Evolutionary conservation across 2,329 filamentous ascomycete species (phyloP), one percentile per base, ranked within the genome.

Genomic region (Hysterium pulicare): DNA sequence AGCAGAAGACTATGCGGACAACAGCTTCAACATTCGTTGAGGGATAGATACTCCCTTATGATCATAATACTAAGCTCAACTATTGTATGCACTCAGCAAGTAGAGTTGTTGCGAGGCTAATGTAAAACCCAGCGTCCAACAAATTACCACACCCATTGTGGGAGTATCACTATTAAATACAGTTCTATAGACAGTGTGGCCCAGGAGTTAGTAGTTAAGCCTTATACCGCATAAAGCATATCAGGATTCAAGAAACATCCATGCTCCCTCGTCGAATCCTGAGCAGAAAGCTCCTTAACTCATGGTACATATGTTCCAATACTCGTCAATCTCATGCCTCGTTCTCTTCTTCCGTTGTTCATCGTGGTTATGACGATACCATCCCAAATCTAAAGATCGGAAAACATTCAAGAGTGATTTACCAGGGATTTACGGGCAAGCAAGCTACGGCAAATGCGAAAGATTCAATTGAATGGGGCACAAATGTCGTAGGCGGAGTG

Each of bases 401-500:
- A 13, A 71, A 74, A 22, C 75, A 85, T 58, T 86, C 83, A 1
- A 73, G 75, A 38, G 83, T 87, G 44, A 76, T 86, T 42, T 87
- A 84, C 55, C 83, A 87, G 57, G 83, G 83, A 1, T 86, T 86
- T 62, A 87, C 83, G 15, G 83, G 83, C 67, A 71, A 71, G 49
- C 71, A 81, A 67, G 85, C 86, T 9, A 90, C 86, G 2, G 78
- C 79, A 52, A 90, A 91, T 66, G 86, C 86, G 23, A 78, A 80
- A 63, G 84, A 90, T 61, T 88, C 85, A 10, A 69, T 90, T 45
- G 80, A 75, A 64, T 91, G 85, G 77, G 87, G 87, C 10, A 90
- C 87, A 30, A 85, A 87, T 28, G 83, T 91, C 45, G 84, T 91
- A 0, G 87, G 87, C 22, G 86, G 86, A 20, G 84, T 90, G 15